A percentile compares a stretch with the other conserved stretches of the same genome.
Conservation (phyloP, 2,329 filamentous ascomycete genomes). For the Colletotrichum aenigma region DNA sequence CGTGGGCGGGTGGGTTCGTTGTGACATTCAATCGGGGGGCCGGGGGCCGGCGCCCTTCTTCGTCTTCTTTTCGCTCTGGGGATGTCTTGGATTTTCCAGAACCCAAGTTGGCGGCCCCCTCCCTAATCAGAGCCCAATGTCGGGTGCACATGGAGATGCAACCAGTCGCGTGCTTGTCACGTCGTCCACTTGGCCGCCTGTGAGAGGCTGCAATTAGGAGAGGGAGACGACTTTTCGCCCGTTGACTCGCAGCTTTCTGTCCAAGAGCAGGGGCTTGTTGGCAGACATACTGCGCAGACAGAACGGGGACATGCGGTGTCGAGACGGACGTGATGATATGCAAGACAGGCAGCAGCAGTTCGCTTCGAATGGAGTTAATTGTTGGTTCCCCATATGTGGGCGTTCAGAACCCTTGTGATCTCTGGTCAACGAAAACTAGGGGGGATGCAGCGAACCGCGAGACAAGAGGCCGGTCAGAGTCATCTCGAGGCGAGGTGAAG, state of each 20-base stretch:
- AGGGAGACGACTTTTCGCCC: neutral
- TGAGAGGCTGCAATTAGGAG: constrained; percentile 28
- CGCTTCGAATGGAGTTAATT: neutral
- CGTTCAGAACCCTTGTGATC: neutral
- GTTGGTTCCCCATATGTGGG: neutral
- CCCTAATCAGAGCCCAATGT: neutral
- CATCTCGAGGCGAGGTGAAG: neutral
- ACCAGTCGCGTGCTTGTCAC: constrained; percentile 21
- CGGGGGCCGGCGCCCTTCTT: neutral
- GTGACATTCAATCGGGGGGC: neutral
- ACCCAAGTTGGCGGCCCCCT: neutral
- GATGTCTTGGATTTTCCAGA: constrained; percentile 9
- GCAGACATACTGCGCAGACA: neutral
- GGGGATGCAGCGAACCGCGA: neutral
- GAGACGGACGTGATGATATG: neutral
- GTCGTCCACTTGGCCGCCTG: constrained; percentile 31
- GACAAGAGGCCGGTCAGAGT: neutral
- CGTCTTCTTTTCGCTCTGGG: neutral
- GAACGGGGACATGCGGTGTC: neutral
- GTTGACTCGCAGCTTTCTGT: constrained; percentile 2
- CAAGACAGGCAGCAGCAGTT: neutral
- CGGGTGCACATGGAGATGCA: constrained; percentile 1
- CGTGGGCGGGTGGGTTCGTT: constrained; percentile 9
- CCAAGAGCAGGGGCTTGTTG: neutral
- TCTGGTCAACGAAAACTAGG: neutral